These are phyloP conservation scores for Boletellus ananas DNA, from an alignment of 768 basidiomycete genomes.

Conservation along the genomic window DNA sequence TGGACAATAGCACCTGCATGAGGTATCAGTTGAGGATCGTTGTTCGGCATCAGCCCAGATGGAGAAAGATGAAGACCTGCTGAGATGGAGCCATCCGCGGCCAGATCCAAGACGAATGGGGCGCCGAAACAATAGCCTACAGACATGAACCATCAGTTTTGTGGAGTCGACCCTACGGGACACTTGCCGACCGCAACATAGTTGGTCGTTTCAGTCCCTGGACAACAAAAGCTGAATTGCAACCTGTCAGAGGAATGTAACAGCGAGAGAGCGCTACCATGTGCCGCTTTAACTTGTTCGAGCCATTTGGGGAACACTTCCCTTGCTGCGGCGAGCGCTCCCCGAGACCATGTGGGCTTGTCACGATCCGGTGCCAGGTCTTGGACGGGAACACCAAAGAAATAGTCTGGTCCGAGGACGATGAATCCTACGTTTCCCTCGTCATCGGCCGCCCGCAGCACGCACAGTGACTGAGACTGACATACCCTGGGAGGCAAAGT, in stretches of 20 bases:
- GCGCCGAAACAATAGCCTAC: slow-evolving; percentile 58
- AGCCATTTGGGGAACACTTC: slow-evolving; percentile 48
- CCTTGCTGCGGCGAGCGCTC: slow-evolving; percentile 33
- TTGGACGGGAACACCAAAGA: slow-evolving; percentile 50
- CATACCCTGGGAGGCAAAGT: slow-evolving; percentile 53
- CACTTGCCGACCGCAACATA: slow-evolving; percentile 42
- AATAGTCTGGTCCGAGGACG: slow-evolving; percentile 59
- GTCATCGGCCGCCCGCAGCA: neutral
- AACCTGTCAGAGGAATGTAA: neutral
- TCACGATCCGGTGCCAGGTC: slow-evolving; percentile 34
- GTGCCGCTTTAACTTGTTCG: slow-evolving; percentile 41
- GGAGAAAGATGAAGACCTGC: slow-evolving; percentile 35
- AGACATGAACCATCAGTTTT: neutral
- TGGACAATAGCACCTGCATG: slow-evolving; percentile 48
- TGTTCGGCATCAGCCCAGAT: neutral
- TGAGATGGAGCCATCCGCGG: slow-evolving; percentile 39
- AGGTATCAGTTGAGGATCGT: neutral
- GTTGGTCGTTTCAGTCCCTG: slow-evolving; percentile 29
- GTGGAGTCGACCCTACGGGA: neutral
- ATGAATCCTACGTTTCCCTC: slow-evolving; percentile 42
- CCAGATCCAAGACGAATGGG: slow-evolving; percentile 45
- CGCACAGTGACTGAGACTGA: neutral
- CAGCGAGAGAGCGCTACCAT: slow-evolving; percentile 32
- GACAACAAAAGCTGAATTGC: neutral
- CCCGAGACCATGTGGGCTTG: slow-evolving; percentile 40